phyloP scores from a whole-genome alignment of 148 eudicot species.

The Talinum fruticosum region DNA sequence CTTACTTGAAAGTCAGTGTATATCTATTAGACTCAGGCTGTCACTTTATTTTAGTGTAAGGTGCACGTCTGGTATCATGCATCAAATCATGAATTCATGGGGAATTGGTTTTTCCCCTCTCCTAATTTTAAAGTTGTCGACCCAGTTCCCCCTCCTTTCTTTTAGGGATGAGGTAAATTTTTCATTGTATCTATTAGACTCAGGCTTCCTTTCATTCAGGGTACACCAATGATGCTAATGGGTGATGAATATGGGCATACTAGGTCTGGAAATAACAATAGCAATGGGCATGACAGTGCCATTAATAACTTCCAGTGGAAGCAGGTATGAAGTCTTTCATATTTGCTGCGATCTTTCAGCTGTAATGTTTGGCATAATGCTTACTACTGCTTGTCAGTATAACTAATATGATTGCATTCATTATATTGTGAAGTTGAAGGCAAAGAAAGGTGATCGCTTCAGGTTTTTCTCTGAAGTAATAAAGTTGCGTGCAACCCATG shows the following conservation, averaged over 20 bases:
- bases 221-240: constrained; percentile 99
- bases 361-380: not conserved
- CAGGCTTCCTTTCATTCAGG: constrained; percentile 58
- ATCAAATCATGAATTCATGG: not conserved
- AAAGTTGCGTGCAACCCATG: constrained; percentile 54
- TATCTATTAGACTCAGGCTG: not conserved
- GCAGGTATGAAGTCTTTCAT: constrained; percentile 48
- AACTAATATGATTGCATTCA: constrained; percentile 17
- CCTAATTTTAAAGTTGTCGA: not conserved
- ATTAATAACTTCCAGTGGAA: constrained; percentile 93
- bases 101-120: not conserved
- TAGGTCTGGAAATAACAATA: constrained; percentile 92
- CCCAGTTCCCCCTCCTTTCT: not conserved
- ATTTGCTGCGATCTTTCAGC: not conserved
- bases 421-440: constrained; percentile 53
- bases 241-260: constrained; percentile 99
- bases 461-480: constrained; percentile 84
- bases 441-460: constrained; percentile 55
- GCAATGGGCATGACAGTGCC: constrained; percentile 85
- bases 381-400: not conserved
- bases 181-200: not conserved
- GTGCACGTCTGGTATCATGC: not conserved
- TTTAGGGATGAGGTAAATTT: not conserved
- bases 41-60: not conserved
- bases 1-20: not conserved